Percentiles rank a stretch among this genome's conserved stretches.
phyloP scores from a whole-genome alignment of 1,284 basidiomycete genomes.

The Cerioporus squamosus region DNA sequence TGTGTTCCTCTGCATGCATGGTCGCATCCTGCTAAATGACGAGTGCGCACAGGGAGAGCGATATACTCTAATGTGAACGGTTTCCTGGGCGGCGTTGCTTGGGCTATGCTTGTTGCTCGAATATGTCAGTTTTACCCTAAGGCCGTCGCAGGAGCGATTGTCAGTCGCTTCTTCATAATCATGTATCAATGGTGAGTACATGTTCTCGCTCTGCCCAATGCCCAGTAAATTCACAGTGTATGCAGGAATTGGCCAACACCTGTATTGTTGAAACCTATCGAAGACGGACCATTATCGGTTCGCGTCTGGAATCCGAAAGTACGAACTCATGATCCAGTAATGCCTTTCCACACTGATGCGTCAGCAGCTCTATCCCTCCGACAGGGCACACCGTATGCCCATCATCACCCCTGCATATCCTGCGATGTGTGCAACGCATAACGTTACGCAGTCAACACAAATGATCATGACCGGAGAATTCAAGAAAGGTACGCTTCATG shows the following conservation, averaged over 20 bases:
- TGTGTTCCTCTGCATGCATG: conserved; percentile 34
- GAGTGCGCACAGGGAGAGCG: conserved; percentile 69
- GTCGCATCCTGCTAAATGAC: too few species aligned
- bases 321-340: conserved; percentile 11
- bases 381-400: conserved; percentile 97
- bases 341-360: not conserved
- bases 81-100: conserved; percentile 97
- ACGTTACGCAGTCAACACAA: conserved; percentile 95
- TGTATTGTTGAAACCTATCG: conserved; percentile 94
- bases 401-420: conserved; percentile 99
- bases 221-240: conserved; percentile 11
- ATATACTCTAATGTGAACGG: conserved; percentile 99
- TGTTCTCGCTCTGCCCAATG: not conserved
- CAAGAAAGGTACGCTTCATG: conserved; percentile 70
- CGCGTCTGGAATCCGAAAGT: conserved; percentile 99
- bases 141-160: conserved; percentile 92
- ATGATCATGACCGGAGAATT: conserved; percentile 98
- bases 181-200: conserved; percentile 89
- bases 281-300: conserved; percentile 92
- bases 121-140: conserved; percentile 99
- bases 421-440: conserved; percentile 99
- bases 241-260: conserved; percentile 96
- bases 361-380: conserved; percentile 85
- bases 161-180: conserved; percentile 96
- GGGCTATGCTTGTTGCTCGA: conserved; percentile 97